These are phyloP conservation scores for Krasilnikovozyma curviuscula DNA, from an alignment of 768 basidiomycete genomes.

Conservation along the genomic window DNA sequence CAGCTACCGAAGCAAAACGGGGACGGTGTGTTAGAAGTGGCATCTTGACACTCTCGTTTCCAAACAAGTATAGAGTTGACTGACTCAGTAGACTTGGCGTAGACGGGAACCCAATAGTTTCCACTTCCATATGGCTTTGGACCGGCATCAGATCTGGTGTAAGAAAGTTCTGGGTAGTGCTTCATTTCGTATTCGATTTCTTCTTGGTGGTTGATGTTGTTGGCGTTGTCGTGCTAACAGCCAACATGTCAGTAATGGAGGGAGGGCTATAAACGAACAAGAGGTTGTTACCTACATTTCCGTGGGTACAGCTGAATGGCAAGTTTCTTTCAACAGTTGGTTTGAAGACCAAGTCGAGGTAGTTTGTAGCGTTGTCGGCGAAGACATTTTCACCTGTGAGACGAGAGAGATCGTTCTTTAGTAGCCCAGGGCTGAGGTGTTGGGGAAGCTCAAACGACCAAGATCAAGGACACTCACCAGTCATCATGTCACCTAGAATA, in stretches of 20 bases:
- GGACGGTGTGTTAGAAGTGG: too few relatives aligned
- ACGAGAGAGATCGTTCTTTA: slow-evolving; percentile 29
- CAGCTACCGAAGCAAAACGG: too few relatives aligned
- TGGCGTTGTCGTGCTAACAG: slow-evolving; percentile 34
- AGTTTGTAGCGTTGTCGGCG: slow-evolving; percentile 42
- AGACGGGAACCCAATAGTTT: slow-evolving; percentile 65
- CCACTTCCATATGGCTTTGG: slow-evolving; percentile 30
- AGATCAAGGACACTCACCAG: too few relatives aligned
- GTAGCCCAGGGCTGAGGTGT: neutral
- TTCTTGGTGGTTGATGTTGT: slow-evolving; percentile 48
- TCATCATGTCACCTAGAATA: slow-evolving; percentile 53
- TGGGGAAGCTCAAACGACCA: neutral
- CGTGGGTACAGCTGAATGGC: slow-evolving; percentile 50
- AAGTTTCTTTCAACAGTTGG: slow-evolving; percentile 40
- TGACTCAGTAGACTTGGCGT: slow-evolving; percentile 14
- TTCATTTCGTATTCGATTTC: slow-evolving; percentile 46
- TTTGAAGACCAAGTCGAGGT: slow-evolving; percentile 44
- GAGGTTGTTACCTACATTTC: too few relatives aligned
- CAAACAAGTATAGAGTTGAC: too few relatives aligned
- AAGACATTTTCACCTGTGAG: slow-evolving; percentile 29
- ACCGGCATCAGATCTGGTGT: slow-evolving; percentile 14
- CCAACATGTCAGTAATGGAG: too few relatives aligned
- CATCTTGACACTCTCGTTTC: too few relatives aligned
- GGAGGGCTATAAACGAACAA: too few relatives aligned
- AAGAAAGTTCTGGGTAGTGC: slow-evolving; percentile 9